Evolutionary conservation across 2,329 filamentous ascomycete genomes (phyloP), one percentile per base, ranked within the genome.

Genomic region (Cladosporium sp.): DNA sequence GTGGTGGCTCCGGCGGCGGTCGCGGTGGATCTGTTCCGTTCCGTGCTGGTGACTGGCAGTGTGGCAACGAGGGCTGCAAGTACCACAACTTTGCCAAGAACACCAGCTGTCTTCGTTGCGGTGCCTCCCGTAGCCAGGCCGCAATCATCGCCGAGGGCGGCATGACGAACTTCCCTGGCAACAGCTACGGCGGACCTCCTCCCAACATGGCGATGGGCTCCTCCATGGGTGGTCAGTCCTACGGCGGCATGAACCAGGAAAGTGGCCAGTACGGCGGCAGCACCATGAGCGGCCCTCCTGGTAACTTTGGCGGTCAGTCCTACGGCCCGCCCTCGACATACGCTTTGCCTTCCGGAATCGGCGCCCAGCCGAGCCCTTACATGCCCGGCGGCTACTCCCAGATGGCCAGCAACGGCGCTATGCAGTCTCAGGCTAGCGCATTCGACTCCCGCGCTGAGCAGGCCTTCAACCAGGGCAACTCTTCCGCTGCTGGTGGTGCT

Each of bases 81-180:
- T 98, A 98, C 72, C 93, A 98, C 77, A 98, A 98, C 76, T 98
- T 98, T 68, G 93, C 93, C 57, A 98, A 98, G 82, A 98, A 98
- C 65, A 92, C 97, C 54, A 95, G 89, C 73, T 98, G 93, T 72
- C 82, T 98, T 58, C 88, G 93, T 55, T 98, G 93, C 68, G 93
- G 93, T 69, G 93, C 92, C 49, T 95, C 90, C 70, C 89, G 93
- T 63, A 92, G 92, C 56, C 89, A 88, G 58, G 93, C 93, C 54
- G 91, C 92, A 13, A 88, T 98, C 46, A 89, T 97, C 54, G 92
- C 92, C 31, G 93, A 97, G 70, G 92, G 90, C 37, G 66, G 64
- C 28, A 95, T 96, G 86, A 61, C 58, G 8, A 63, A 57, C 57
- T 66, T 63, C 55, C 63, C 61, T 14, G 59, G 59, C 40, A 56